Evolutionary conservation across 2,329 filamentous ascomycete genomes (phyloP).

Genomic region (Ambrosiella beaveri): DNA sequence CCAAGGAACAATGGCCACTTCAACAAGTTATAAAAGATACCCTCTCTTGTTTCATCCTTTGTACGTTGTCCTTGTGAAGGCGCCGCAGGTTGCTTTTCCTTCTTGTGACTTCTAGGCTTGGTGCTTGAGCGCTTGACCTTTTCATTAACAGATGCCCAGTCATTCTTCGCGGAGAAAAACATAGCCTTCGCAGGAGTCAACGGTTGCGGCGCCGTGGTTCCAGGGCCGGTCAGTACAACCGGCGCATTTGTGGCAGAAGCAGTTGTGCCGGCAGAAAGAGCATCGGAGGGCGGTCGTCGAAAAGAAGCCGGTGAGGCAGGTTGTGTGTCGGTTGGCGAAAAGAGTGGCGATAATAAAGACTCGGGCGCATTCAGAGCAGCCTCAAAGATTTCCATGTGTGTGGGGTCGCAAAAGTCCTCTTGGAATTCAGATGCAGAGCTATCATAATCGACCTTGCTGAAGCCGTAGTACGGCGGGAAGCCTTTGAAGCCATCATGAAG

Average conservation of each 20-base stretch:
- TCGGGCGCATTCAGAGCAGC: conserved; percentile 71
- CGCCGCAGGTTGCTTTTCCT: conserved; percentile 17
- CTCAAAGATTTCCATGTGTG: conserved; percentile 62
- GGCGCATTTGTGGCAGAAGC: conserved; percentile 20
- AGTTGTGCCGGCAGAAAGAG: conserved; percentile 4
- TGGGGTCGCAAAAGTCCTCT: conserved; percentile 55
- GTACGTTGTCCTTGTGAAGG: conserved; percentile 37
- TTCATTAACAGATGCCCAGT: conserved; percentile 82
- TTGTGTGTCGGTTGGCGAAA: conserved; percentile 33
- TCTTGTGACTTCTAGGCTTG: conserved; percentile 19
- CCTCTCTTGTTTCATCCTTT: conserved; percentile 86
- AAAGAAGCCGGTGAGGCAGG: conserved; percentile 10
- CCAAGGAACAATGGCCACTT: conserved; percentile 85
- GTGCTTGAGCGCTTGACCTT: conserved; percentile 33
- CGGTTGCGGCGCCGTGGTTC: conserved; percentile 15
- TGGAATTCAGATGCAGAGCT: conserved; percentile 61
- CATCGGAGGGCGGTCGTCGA: conserved; percentile 16
- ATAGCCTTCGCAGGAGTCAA: conserved; percentile 22
- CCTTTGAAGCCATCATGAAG: neutral
- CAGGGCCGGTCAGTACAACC: conserved; percentile 18
- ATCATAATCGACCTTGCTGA: conserved; percentile 48
- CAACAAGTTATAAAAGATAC: conserved; percentile 70
- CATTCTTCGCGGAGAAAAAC: conserved; percentile 80
- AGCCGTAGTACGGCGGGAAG: conserved; percentile 31
- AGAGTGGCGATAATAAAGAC: conserved; percentile 34